These are phyloP conservation scores for Penstemon eatonii DNA, from an alignment of 257 asterid species.

Conservation along the genomic window DNA sequence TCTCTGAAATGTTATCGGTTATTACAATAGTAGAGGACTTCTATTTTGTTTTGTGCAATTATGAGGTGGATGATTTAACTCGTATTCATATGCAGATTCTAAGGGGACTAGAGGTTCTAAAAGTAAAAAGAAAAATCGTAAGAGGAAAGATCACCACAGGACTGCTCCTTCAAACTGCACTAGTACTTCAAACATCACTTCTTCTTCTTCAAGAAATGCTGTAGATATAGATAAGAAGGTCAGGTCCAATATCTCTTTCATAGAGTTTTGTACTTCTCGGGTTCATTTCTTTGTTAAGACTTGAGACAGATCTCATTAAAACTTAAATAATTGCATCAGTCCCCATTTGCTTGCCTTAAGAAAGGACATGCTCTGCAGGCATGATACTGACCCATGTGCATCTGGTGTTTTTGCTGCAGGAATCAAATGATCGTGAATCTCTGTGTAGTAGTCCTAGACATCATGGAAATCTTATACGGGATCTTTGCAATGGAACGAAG, in stretches of 20 bases:
- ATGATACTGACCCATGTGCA: constrained; percentile 19
- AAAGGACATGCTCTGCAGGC: constrained; percentile 13
- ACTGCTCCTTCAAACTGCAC: constrained; percentile 46
- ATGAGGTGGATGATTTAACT: constrained; percentile 14
- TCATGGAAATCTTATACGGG: constrained; percentile 37
- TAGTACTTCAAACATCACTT: constrained; percentile 42
- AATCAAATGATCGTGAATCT: constrained; percentile 38
- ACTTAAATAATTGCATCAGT: constrained; percentile 11
- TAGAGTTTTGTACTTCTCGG: constrained; percentile 13
- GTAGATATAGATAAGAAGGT: constrained; percentile 54
- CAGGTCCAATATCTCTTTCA: constrained; percentile 28
- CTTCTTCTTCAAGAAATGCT: constrained; percentile 50
- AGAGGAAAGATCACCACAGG: constrained; percentile 78
- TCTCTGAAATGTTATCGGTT: neutral
- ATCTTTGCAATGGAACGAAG: constrained; percentile 45
- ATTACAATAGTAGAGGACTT: constrained; percentile 4
- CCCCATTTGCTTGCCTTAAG: neutral
- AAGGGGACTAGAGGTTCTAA: constrained; percentile 59
- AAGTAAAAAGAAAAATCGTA: constrained; percentile 81
- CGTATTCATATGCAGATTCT: constrained; percentile 51
- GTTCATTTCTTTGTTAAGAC: constrained; percentile 19
- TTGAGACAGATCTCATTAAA: constrained; percentile 9
- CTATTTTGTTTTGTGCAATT: constrained; percentile 5
- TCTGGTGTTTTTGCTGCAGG: constrained; percentile 47
- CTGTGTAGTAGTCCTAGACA: constrained; percentile 37